A percentile compares a stretch with the other conserved stretches of the same genome.
phyloP scores from a whole-genome alignment of 1,139 yeast species.

The Hemisphaericaspora lyxosophila region DNA sequence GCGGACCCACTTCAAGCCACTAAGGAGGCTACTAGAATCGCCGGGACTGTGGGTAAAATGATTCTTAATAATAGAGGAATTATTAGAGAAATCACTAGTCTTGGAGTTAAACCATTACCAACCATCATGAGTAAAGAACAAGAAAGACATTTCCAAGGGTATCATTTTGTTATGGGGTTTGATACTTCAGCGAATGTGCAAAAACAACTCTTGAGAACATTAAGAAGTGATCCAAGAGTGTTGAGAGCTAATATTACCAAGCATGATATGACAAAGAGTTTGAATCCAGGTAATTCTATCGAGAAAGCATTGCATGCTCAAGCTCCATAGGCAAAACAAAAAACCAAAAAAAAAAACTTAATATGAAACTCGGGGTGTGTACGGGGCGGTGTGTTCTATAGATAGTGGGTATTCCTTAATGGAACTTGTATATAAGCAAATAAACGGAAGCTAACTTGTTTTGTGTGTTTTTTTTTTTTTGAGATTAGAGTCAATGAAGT shows the following conservation, averaged over 20 bases:
- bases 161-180: constrained; percentile 81
- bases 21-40: constrained; percentile 68
- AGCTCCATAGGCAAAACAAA: too few relatives aligned
- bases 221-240: constrained; percentile 87
- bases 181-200: constrained; percentile 87
- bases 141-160: constrained; percentile 87
- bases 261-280: constrained; percentile 56
- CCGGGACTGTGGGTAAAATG: constrained; percentile 79
- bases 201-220: constrained; percentile 75
- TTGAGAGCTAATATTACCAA: constrained; percentile 74
- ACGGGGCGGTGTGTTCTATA: background rate
- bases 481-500: background rate
- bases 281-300: constrained; percentile 54
- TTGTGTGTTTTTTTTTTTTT: background rate
- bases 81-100: constrained; percentile 73
- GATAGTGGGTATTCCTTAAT: background rate
- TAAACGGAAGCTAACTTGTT: background rate
- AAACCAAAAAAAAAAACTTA: too few relatives aligned
- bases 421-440: background rate
- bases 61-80: constrained; percentile 90
- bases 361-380: too few relatives aligned
- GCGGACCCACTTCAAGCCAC: constrained; percentile 54
- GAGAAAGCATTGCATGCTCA: constrained; percentile 26
- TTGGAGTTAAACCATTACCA: constrained; percentile 80
- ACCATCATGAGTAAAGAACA: constrained; percentile 81